Evolutionary conservation across 2,329 filamentous ascomycete species (phyloP).

Genomic region (Herpomyces periplanetae): DNA sequence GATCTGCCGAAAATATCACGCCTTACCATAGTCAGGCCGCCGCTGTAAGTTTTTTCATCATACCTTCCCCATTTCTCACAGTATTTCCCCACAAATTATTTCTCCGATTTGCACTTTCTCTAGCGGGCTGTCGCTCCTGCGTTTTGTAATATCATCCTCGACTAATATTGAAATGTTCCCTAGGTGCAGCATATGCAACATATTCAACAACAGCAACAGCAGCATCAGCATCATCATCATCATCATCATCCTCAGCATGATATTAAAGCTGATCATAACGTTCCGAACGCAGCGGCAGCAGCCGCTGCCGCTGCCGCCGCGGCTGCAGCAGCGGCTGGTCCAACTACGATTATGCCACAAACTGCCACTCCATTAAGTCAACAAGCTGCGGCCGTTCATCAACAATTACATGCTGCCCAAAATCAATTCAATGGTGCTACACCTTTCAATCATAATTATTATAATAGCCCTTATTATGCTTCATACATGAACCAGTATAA

Average conservation of each 20-base stretch:
- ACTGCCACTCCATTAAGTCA: no score
- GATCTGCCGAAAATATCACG: conserved; percentile 35
- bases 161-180: conserved; percentile 22
- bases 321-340: no score
- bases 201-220: conserved; percentile 11
- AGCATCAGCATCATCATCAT: conserved; percentile 10
- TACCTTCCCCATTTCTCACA: conserved; percentile 14
- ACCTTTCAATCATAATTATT: conserved; percentile 19
- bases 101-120: conserved; percentile 28
- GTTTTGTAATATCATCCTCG: conserved; percentile 65
- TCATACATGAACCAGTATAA: conserved; percentile 18
- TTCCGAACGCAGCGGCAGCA: no score
- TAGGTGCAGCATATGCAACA: no score
- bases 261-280: conserved; percentile 10
- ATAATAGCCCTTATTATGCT: conserved; percentile 19
- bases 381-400: no score
- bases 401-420: no score
- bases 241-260: conserved; percentile 13
- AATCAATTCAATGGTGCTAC: conserved; percentile 17
- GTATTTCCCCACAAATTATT: conserved; percentile 11
- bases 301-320: no score
- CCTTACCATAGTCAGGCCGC: conserved; percentile 17
- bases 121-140: conserved; percentile 29
- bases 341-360: no score
- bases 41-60: conserved; percentile 17